These are phyloP conservation scores for Edaphochlamys debaryana DNA, from an alignment of 139 green algal genomes.

Conservation along the genomic window DNA sequence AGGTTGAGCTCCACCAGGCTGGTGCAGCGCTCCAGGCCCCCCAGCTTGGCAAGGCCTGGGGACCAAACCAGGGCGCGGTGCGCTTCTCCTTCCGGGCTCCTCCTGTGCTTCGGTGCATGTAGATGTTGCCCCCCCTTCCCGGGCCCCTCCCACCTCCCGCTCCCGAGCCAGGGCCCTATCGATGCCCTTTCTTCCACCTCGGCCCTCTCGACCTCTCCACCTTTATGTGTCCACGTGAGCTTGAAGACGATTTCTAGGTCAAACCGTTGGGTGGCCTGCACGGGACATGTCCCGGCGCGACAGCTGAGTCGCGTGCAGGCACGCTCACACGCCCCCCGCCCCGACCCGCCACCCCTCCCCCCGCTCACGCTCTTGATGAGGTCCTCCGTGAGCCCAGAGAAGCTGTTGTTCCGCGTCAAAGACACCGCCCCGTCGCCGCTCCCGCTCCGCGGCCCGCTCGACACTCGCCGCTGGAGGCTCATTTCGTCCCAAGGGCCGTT, in stretches of 20 bases:
- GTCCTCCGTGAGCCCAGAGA: slow-evolving; percentile 27
- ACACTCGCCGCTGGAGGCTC: neutral
- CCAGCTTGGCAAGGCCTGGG: slow-evolving; percentile 14
- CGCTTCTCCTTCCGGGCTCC: no score
- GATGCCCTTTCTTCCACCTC: no score
- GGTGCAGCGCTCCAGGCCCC: slow-evolving; percentile 16
- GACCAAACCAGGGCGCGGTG: no score
- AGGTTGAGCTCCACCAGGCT: slow-evolving; percentile 44
- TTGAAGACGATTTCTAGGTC: slow-evolving; percentile 45
- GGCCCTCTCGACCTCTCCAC: no score
- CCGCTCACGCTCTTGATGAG: slow-evolving; percentile 14
- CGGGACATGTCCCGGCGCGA: neutral
- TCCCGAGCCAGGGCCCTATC: no score
- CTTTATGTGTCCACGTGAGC: neutral
- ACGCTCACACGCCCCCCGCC: no score
- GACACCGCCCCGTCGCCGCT: neutral
- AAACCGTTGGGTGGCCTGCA: slow-evolving; percentile 22
- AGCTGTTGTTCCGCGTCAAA: slow-evolving; percentile 8
- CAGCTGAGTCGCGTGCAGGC: no score
- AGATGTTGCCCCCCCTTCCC: no score
- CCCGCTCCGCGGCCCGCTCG: neutral
- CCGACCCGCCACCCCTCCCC: neutral
- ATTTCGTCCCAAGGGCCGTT: no score
- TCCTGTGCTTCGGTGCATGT: no score
- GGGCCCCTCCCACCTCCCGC: no score